Evolutionary conservation across 78 protist genomes (phyloP).

Genomic region (Dictyostelium discoideum): DNA sequence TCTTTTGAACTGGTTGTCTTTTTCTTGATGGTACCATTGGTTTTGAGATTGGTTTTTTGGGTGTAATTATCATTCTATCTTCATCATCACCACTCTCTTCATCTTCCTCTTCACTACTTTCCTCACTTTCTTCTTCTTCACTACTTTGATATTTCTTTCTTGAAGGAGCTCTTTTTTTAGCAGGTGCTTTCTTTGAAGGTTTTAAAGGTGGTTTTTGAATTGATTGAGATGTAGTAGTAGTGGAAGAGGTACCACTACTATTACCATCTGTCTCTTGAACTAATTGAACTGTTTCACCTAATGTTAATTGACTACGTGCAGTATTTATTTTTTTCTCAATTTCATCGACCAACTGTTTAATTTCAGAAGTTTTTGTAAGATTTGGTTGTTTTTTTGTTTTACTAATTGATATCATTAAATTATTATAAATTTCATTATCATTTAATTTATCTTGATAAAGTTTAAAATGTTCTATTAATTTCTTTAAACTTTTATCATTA

Average conservation of each 20-base stretch:
- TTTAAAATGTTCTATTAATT: slow-evolving; percentile 72
- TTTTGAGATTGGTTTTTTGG: neutral
- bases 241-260: neutral
- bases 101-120: neutral
- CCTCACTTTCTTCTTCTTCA: neutral
- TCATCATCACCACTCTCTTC: neutral
- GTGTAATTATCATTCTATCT: neutral
- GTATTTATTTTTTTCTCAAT: slow-evolving; percentile 41
- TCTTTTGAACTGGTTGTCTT: neutral
- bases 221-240: neutral
- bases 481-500: slow-evolving; percentile 76
- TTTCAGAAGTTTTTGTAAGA: neutral
- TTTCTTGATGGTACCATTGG: neutral
- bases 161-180: slow-evolving; percentile 15
- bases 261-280: neutral
- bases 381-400: slow-evolving; percentile 41
- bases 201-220: neutral
- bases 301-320: neutral
- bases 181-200: slow-evolving; percentile 16
- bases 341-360: slow-evolving; percentile 47
- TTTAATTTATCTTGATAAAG: slow-evolving; percentile 68
- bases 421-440: slow-evolving; percentile 59
- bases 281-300: neutral
- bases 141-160: neutral
- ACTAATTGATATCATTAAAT: slow-evolving; percentile 12